Conservation (phyloP, 179 eudicot genomes). For the Amaranthus tricolor region DNA sequence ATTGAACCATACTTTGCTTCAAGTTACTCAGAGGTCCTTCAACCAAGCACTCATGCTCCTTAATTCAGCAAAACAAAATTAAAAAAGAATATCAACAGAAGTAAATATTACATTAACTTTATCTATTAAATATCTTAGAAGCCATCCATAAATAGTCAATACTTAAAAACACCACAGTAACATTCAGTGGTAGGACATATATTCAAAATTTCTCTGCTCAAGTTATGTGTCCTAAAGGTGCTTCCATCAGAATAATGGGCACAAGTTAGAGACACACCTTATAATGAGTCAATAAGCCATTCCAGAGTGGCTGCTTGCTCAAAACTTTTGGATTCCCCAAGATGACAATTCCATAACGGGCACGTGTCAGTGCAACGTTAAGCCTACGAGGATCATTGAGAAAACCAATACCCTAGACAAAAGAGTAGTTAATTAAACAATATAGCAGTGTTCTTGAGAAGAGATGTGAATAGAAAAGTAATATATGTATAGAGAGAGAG, state of each 20-base stretch:
- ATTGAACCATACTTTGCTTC: constrained; percentile 99
- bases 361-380: constrained; percentile 97
- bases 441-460: background rate
- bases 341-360: constrained; percentile 97
- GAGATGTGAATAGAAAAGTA: too few species aligned
- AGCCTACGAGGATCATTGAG: constrained; percentile 99
- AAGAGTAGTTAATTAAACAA: constrained; percentile 7
- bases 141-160: background rate
- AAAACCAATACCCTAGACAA: constrained; percentile 87
- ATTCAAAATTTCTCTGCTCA: background rate
- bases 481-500: too few species aligned
- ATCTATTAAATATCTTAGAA: background rate
- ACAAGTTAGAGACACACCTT: constrained; percentile 51
- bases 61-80: constrained; percentile 11
- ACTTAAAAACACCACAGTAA: background rate
- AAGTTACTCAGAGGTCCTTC: constrained; percentile 95
- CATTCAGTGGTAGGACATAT: background rate
- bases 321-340: constrained; percentile 98
- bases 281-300: constrained; percentile 87
- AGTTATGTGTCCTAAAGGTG: too few species aligned
- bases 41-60: constrained; percentile 98
- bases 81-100: background rate
- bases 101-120: background rate
- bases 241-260: background rate
- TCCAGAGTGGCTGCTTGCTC: constrained; percentile 98